A percentile compares a stretch with the other conserved stretches of the same genome.
Evolutionary conservation across 768 basidiomycete genomes (phyloP).

Genomic region (Mycena rebaudengoi): DNA sequence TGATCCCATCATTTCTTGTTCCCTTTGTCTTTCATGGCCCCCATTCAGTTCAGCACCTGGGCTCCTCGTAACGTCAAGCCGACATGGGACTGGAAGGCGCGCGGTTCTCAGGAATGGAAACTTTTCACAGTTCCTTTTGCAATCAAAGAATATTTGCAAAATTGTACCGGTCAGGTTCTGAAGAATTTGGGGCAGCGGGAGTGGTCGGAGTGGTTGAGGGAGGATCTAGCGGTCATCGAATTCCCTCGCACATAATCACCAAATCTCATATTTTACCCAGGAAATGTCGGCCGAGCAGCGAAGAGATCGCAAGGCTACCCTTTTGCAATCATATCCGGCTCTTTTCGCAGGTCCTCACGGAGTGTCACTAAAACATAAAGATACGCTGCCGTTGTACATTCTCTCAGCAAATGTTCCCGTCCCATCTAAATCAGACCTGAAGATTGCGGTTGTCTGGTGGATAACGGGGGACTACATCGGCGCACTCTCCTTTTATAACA

Average conservation of each 20-base stretch:
- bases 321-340: background rate
- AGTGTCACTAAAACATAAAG: background rate
- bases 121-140: slow-evolving; percentile 3
- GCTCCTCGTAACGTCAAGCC: slow-evolving; percentile 7
- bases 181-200: background rate
- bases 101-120: background rate
- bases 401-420: background rate
- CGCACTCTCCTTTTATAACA: slow-evolving; percentile 7
- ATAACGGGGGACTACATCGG: background rate
- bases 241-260: background rate
- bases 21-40: no score
- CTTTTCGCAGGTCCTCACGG: slow-evolving; percentile 17
- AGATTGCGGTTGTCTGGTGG: slow-evolving; percentile 2
- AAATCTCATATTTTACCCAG: background rate
- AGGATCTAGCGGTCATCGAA: background rate
- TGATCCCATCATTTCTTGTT: no score
- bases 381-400: background rate
- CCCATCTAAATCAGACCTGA: background rate
- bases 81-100: slow-evolving; percentile 9
- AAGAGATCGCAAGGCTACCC: background rate
- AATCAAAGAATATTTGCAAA: slow-evolving; percentile 14
- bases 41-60: slow-evolving; percentile 6
- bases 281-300: background rate
- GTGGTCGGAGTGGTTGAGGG: background rate
- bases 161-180: slow-evolving; percentile 3